Percentiles rank a stretch among this genome's conserved stretches.
Evolutionary conservation across 139 green algal species (phyloP).

Genomic region (Micromonas commoda): DNA sequence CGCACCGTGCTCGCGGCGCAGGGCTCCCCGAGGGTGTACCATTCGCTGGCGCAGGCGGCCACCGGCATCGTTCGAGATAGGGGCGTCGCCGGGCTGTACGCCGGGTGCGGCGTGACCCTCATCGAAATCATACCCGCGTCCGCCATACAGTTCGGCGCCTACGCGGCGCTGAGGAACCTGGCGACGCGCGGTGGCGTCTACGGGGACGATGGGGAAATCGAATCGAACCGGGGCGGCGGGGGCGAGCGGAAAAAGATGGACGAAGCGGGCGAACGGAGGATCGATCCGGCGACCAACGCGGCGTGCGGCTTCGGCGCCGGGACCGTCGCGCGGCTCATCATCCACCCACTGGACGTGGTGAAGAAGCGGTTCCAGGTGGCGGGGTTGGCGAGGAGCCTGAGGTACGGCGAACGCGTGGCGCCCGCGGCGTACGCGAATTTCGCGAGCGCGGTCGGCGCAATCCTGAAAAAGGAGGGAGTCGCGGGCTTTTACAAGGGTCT

Average conservation of each 20-base stretch:
- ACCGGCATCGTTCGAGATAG: slow-evolving; percentile 41
- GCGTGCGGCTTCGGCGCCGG: slow-evolving; percentile 69
- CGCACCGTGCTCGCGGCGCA: slow-evolving; percentile 91
- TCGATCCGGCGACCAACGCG: slow-evolving; percentile 38
- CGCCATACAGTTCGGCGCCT: slow-evolving; percentile 92
- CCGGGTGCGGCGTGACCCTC: slow-evolving; percentile 75
- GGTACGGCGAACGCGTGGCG: slow-evolving; percentile 70
- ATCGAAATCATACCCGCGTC: slow-evolving; percentile 97
- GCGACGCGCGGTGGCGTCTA: too few species aligned
- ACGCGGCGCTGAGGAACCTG: slow-evolving; percentile 73
- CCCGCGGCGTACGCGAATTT: slow-evolving; percentile 42
- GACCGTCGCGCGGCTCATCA: slow-evolving; percentile 75
- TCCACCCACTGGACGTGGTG: slow-evolving; percentile 90
- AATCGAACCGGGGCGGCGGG: too few species aligned
- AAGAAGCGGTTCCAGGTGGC: slow-evolving; percentile 95
- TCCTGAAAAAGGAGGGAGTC: slow-evolving; percentile 34
- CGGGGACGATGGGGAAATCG: too few species aligned
- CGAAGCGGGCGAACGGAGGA: too few species aligned
- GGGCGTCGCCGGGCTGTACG: slow-evolving; percentile 65
- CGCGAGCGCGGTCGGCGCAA: slow-evolving; percentile 1
- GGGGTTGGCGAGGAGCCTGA: slow-evolving; percentile 37
- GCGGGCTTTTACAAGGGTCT: slow-evolving; percentile 89
- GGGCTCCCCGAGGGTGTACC: slow-evolving; percentile 73
- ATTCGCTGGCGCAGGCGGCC: slow-evolving; percentile 24
- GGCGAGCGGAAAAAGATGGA: too few species aligned